Evolutionary conservation across 306 rosid species (phyloP), one percentile per base, ranked within the genome.

Genomic region (Crotalaria pallida): DNA sequence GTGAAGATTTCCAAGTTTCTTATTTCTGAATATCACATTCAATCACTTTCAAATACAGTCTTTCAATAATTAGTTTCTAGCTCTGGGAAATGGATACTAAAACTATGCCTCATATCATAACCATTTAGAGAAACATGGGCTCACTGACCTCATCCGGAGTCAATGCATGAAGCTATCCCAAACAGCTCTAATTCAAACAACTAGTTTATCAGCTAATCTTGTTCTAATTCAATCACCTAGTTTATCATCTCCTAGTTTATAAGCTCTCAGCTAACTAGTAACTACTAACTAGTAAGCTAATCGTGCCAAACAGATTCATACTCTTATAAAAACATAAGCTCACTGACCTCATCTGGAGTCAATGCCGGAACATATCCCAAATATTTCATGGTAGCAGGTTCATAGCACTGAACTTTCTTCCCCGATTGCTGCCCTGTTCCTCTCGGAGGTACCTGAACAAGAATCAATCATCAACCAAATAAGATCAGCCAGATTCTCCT

Each of bases 361-460:
- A 89, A 78, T 17, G 97, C 92, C 22, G 99, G 83, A 73, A 67
- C 75, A 72, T 7, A 87, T 65, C 99, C 99, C 81, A 94, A 75
- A 83, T 94, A 94, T 59, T 94, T 94, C 99, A 91, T 91, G 16
- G 96, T 91, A 23, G 96, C 97, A 38, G 97, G 99, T 67, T 94
- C 99, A 44, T 91, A 94, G 80, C 99, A 94, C 73, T 80, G 88
- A 56, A 94, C 96, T 83, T 82, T 88, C 65, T 45, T 80, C 40
- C 87, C 90, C 0, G 89, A 86, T 47, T 90, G 95, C 77, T 82
- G 92, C 0, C 95, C 66, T 75, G 83, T 73, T 65, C 89, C 97
- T 78, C 99, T 84, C 0, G 96, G 95, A 68, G 97, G 97, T 66
- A 94, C 83, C 99, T 91, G 83, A 81, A 81, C 27, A 40, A 6